These are phyloP conservation scores for Lachancea cidri DNA, from an alignment of 805 yeast genomes.

Conservation along the genomic window DNA sequence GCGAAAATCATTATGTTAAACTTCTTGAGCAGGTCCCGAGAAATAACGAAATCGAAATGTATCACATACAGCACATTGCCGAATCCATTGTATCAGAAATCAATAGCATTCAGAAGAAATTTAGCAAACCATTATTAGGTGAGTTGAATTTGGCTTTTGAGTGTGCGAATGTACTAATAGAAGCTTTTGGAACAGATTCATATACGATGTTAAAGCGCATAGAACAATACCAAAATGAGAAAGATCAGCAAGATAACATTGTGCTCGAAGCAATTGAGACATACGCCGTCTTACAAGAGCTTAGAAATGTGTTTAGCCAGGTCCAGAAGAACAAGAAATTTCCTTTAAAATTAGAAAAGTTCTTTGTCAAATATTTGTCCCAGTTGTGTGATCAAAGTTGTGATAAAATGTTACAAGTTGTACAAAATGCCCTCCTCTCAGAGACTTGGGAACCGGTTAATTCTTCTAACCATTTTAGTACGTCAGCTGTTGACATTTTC, in stretches of 20 bases:
- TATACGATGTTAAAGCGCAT: slow-evolving; percentile 47
- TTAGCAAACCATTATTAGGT: slow-evolving; percentile 57
- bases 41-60: slow-evolving; percentile 45
- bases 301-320: slow-evolving; percentile 48
- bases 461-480: slow-evolving; percentile 41
- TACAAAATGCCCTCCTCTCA: slow-evolving; percentile 48
- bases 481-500: slow-evolving; percentile 65
- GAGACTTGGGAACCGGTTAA: slow-evolving; percentile 57
- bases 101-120: slow-evolving; percentile 50
- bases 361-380: slow-evolving; percentile 45
- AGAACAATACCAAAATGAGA: slow-evolving; percentile 34
- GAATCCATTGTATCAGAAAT: slow-evolving; percentile 48
- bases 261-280: slow-evolving; percentile 55
- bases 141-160: slow-evolving; percentile 47
- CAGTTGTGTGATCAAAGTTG: slow-evolving; percentile 42
- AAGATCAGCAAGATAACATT: slow-evolving; percentile 34
- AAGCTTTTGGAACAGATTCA: slow-evolving; percentile 50
- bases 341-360: slow-evolving; percentile 50
- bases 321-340: slow-evolving; percentile 40
- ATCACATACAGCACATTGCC: slow-evolving; percentile 53
- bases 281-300: slow-evolving; percentile 47
- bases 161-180: slow-evolving; percentile 44
- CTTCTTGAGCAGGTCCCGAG: slow-evolving; percentile 52
- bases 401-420: slow-evolving; percentile 41
- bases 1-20: slow-evolving; percentile 41